These are phyloP conservation scores for Monsonia emarginata DNA, from an alignment of 441 rosid genomes.

Conservation along the genomic window DNA sequence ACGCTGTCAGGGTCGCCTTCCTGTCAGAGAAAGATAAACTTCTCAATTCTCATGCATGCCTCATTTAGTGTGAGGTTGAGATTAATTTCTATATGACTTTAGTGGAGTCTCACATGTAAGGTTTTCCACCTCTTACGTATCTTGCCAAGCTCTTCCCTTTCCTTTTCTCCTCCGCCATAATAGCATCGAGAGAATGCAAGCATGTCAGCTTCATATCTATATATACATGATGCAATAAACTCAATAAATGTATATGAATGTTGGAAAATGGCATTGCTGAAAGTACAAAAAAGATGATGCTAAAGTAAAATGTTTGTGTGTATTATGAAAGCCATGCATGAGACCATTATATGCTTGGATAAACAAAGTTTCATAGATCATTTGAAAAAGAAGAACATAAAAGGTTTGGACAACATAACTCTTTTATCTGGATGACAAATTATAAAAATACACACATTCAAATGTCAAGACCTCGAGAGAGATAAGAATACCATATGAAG, in stretches of 20 bases:
- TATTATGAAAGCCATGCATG: background rate
- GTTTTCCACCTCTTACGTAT: slow-evolving; percentile 91
- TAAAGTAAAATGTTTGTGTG: background rate
- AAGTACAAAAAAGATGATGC: background rate
- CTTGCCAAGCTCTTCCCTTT: slow-evolving; percentile 60
- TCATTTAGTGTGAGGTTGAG: slow-evolving; percentile 4
- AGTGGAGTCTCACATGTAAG: slow-evolving; percentile 52
- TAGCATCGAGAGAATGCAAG: slow-evolving; percentile 75
- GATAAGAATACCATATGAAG: background rate
- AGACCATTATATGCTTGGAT: background rate
- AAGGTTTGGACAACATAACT: background rate
- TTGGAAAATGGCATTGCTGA: background rate
- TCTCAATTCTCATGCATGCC: background rate
- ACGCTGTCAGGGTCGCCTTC: slow-evolving; percentile 62
- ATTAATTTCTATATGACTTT: slow-evolving; percentile 1
- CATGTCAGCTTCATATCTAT: slow-evolving; percentile 97
- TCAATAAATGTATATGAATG: background rate
- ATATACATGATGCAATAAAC: slow-evolving; percentile 18
- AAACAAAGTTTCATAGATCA: background rate
- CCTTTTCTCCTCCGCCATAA: slow-evolving; percentile 72
- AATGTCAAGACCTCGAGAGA: background rate
- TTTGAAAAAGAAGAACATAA: background rate
- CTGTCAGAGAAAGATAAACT: slow-evolving; percentile 29
- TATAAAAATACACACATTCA: background rate
- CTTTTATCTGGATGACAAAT: background rate